Evolutionary conservation across 306 rosid species (phyloP).

Genomic region (Prunus dulcis): DNA sequence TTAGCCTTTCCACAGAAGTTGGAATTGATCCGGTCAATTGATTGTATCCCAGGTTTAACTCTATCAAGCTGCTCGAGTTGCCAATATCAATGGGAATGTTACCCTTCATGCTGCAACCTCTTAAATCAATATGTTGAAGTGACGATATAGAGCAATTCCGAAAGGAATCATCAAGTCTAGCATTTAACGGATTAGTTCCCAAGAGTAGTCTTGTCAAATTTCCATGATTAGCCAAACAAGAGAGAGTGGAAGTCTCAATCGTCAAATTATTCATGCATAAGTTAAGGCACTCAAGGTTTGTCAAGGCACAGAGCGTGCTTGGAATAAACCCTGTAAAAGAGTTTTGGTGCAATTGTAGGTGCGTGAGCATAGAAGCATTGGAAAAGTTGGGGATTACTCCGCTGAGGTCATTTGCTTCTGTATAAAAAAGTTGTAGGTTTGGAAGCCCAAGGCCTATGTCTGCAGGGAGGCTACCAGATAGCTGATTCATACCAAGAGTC

Average conservation of each 20-base stretch:
- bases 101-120: neutral
- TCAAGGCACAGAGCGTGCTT: neutral
- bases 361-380: constrained; percentile 8
- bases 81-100: constrained; percentile 5
- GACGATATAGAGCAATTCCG: constrained; percentile 6
- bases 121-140: neutral
- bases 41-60: too few species aligned
- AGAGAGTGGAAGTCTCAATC: neutral
- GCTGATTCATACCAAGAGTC: neutral
- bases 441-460: constrained; percentile 14
- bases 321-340: constrained; percentile 17
- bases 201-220: neutral
- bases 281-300: neutral
- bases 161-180: neutral
- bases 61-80: neutral
- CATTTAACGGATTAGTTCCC: neutral
- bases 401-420: neutral
- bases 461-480: constrained; percentile 25
- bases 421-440: neutral
- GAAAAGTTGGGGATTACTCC: constrained; percentile 17
- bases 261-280: neutral
- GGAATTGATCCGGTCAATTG: constrained; percentile 1
- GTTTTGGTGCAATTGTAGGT: neutral
- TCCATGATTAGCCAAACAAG: neutral
- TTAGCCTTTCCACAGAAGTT: neutral